Percentiles rank a stretch among this genome's conserved stretches.
These are phyloP conservation scores for Ophioceras dolichostomum DNA, from an alignment of 2,329 filamentous ascomycete species.

Conservation along the genomic window DNA sequence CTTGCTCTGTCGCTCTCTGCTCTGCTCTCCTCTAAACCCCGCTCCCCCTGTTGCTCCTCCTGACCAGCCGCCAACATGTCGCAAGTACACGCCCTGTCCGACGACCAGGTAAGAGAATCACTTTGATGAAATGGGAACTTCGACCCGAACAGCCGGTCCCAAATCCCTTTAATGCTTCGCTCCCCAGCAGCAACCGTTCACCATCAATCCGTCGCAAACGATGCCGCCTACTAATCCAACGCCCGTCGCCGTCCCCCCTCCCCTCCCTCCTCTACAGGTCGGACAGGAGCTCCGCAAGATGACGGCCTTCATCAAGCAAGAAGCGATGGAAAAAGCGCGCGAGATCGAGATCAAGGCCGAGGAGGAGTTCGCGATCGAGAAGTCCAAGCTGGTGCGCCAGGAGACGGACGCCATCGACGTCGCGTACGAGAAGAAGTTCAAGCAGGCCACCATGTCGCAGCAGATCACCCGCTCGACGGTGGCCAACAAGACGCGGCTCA, in stretches of 20 bases:
- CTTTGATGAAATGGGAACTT: no score
- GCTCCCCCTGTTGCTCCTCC: slow-evolving; percentile 6
- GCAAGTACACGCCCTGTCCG: slow-evolving; percentile 86
- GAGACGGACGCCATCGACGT: slow-evolving; percentile 88
- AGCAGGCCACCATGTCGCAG: slow-evolving; percentile 95
- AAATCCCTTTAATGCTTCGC: no score
- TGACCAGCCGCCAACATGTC: slow-evolving; percentile 57
- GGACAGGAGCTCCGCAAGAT: slow-evolving; percentile 98
- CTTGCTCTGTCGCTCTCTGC: background rate
- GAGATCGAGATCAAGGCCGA: slow-evolving; percentile 98
- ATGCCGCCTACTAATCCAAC: no score
- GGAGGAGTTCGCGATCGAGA: slow-evolving; percentile 98
- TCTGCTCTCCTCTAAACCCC: slow-evolving; percentile 2
- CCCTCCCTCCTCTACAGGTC: slow-evolving; percentile 47
- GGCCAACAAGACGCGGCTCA: slow-evolving; percentile 89
- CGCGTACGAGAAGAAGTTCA: slow-evolving; percentile 97
- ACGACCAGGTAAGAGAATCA: slow-evolving; percentile 70
- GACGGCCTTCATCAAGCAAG: slow-evolving; percentile 99
- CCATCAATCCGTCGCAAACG: no score
- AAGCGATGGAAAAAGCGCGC: slow-evolving; percentile 90
- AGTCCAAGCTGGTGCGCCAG: slow-evolving; percentile 94
- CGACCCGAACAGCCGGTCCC: no score
- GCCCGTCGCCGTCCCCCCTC: slow-evolving; percentile 6
- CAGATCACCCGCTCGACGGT: slow-evolving; percentile 96
- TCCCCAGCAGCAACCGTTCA: no score